Conservation (phyloP, 148 eudicot genomes). For the Arbutus unedo region DNA sequence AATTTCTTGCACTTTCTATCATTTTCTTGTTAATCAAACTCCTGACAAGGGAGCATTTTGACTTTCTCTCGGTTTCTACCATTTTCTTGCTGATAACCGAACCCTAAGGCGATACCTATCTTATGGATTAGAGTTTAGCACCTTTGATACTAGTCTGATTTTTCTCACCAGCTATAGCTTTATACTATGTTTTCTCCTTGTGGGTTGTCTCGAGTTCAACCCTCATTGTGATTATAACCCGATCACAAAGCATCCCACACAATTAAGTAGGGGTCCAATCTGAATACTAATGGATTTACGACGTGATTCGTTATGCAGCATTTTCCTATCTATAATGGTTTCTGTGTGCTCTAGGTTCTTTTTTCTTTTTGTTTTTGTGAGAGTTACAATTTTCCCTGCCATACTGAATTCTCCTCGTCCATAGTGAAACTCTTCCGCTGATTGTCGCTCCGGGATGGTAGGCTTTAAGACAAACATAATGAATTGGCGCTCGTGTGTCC, state of each 20-base stretch:
- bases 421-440: not conserved
- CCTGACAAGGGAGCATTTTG: no score
- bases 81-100: not conserved
- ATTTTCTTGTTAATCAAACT: not conserved
- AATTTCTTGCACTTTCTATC: not conserved
- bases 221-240: not conserved
- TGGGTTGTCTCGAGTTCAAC: not conserved
- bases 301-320: not conserved
- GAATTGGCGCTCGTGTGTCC: not conserved
- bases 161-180: not conserved
- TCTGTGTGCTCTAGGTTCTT: not conserved
- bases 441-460: not conserved
- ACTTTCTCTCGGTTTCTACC: not conserved
- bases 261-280: not conserved
- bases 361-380: not conserved
- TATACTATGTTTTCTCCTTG: not conserved
- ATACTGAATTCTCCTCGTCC: not conserved
- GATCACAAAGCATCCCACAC: not conserved
- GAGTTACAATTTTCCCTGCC: not conserved
- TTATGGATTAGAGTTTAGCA: not conserved
- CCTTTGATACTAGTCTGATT: not conserved
- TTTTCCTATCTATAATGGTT: not conserved
- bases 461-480: not conserved
- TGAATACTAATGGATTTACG: not conserved
- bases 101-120: not conserved